Percentiles rank a stretch among this genome's conserved stretches.
Evolutionary conservation across 495 filamentous ascomycete species (phyloP).

Genomic region (Talaromyces adpressus): DNA sequence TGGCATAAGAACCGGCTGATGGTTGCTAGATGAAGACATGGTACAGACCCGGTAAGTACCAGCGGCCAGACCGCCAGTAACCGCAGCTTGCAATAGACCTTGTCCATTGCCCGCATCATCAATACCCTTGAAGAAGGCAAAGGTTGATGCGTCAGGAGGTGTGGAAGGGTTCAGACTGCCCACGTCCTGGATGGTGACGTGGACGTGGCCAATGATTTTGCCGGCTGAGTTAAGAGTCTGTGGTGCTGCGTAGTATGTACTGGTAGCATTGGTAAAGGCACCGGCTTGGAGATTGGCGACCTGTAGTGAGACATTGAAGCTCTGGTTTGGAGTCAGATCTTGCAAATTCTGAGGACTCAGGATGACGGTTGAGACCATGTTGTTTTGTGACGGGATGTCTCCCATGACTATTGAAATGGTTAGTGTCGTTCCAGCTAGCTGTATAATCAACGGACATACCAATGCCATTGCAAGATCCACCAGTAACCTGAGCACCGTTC

Average conservation of each 20-base stretch:
- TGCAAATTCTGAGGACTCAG: constrained; percentile 42
- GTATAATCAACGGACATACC: constrained; percentile 19
- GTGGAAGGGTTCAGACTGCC: constrained; percentile 41
- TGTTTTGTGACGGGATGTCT: constrained; percentile 53
- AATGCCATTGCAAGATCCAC: constrained; percentile 66
- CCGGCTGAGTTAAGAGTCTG: constrained; percentile 47
- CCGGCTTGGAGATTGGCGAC: constrained; percentile 55
- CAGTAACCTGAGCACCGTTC: constrained; percentile 56
- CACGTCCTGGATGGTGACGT: constrained; percentile 62
- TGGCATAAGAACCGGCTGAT: constrained; percentile 73
- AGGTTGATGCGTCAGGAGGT: constrained; percentile 49
- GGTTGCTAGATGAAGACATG: constrained; percentile 60
- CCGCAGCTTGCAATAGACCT: constrained; percentile 46
- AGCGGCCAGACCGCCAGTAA: constrained; percentile 55
- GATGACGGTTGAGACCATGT: constrained; percentile 65
- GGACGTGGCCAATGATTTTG: constrained; percentile 60
- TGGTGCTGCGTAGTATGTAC: constrained; percentile 63
- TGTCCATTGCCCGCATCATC: constrained; percentile 63
- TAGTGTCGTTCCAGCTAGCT: constrained; percentile 11
- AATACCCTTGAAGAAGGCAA: constrained; percentile 73
- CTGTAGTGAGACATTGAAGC: constrained; percentile 54
- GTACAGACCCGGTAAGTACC: constrained; percentile 67
- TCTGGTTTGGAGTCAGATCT: constrained; percentile 36
- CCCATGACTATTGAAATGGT: constrained; percentile 51
- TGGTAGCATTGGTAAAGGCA: constrained; percentile 54